Base-by-base conservation (phyloP, 371 early-diverging fungal genomes). In the Blastocladiella emersonii region DNA sequence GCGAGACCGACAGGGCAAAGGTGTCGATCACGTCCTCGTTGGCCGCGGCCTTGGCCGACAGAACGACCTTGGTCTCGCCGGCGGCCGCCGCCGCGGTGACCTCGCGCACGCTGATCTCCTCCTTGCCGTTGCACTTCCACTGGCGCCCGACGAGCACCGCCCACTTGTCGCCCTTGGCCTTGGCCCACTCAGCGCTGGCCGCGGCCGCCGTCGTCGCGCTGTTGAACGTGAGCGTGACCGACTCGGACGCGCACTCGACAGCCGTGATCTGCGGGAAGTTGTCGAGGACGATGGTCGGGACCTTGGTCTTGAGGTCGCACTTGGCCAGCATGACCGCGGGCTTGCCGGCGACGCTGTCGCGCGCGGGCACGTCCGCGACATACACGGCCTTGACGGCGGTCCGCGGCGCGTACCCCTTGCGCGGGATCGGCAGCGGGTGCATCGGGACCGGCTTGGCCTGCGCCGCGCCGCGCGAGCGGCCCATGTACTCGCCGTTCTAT, bases 401-500 rank as follows among this genome's bases (percentile, higher is more conserved):
- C 13, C 53, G 53, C 30, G 53, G 53, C 32, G 27, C 53, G 53
- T 51, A 51, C 53, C 30, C 12, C 30, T 25, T 51, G 32, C 53
- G 53, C 32, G 32, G 13, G 30, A 51, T 30, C 30, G 53, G 53
- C 1, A 51, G 30, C 8, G 53, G 7, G 53, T 25, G 27, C 53
- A 51, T 51, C 0, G 8, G 21, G 13, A 21, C 30, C 2, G 32
- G 32, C 2, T 15, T 8, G 2, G 19, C 53, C 15, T 51, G 53
- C 32, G 27, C 8, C 8, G 27, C 13, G 6, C 53, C 53, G n/a
- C n/a, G n/a, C n/a, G n/a, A n/a, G n/a, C n/a, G n/a, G 32, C 53
- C 53, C 53, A 51, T 51, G 53, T 51, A 51, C 53, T 51, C 53
- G 53, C 53, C 53, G 17, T 51, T 51, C 6, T 27, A n/a, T n/a